Conservation (phyloP, 108 stramenopile species). For the Poteriospumella lacustris region DNA sequence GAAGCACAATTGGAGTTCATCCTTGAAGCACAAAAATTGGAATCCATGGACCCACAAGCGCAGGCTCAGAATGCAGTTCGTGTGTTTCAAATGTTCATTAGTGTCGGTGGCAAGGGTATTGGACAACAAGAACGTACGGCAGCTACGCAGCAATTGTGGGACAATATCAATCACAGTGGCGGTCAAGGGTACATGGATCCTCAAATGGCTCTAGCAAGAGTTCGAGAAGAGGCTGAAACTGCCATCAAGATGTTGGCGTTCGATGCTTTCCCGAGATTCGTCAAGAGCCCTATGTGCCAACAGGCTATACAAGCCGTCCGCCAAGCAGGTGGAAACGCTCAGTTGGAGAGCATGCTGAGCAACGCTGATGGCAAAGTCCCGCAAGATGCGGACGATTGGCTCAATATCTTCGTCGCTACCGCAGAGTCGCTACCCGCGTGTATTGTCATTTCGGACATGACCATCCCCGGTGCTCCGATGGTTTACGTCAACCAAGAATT, state of each 20-base stretch:
- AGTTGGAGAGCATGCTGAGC: background rate
- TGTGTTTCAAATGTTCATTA: slow-evolving; percentile 30
- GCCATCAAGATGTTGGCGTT: slow-evolving; percentile 41
- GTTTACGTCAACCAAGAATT: slow-evolving; percentile 44
- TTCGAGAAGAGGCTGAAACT: slow-evolving; percentile 32
- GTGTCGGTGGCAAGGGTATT: slow-evolving; percentile 30
- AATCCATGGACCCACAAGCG: background rate
- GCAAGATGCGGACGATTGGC: slow-evolving; percentile 44
- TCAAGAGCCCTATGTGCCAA: slow-evolving; percentile 34
- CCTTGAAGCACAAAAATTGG: slow-evolving; percentile 33
- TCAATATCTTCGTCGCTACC: slow-evolving; percentile 37
- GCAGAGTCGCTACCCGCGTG: slow-evolving; percentile 44
- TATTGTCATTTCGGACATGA: slow-evolving; percentile 44
- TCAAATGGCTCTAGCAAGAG: background rate
- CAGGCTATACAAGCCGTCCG: slow-evolving; percentile 29
- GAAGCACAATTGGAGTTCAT: slow-evolving; percentile 40
- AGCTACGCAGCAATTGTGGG: slow-evolving; percentile 38
- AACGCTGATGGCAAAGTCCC: too few relatives aligned
- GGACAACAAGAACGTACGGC: slow-evolving; percentile 40
- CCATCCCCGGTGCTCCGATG: slow-evolving; percentile 46
- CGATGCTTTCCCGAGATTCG: slow-evolving; percentile 40
- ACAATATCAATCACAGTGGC: slow-evolving; percentile 14
- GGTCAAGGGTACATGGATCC: slow-evolving; percentile 5
- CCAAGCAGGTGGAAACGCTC: background rate
- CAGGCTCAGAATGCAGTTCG: slow-evolving; percentile 20